Conservation (phyloP, 163 green algal species). For the Chlorella variabilis region DNA sequence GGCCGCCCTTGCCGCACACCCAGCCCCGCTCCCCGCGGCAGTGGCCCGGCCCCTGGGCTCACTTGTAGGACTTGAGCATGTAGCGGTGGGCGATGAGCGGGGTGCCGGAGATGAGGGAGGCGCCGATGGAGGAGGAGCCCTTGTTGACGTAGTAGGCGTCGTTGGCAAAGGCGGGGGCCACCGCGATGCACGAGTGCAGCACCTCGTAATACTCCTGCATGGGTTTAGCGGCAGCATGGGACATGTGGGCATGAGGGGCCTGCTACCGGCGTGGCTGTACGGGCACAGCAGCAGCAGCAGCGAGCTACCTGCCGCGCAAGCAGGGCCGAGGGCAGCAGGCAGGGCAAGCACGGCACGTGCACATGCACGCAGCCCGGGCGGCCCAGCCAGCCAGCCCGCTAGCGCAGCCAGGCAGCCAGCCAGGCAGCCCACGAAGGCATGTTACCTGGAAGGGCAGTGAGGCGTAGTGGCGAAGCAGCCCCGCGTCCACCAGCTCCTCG, state of each 20-base stretch:
- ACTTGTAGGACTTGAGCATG: conserved; percentile 46
- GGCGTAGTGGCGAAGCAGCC: conserved; percentile 36
- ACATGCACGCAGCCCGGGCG: too few species aligned
- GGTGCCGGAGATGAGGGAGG: conserved; percentile 47
- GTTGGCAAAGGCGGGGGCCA: conserved; percentile 54
- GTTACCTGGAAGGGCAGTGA: conserved; percentile 47
- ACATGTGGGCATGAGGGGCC: not conserved
- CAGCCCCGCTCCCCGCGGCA: not conserved
- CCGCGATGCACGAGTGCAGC: conserved; percentile 48
- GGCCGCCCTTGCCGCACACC: too few species aligned
- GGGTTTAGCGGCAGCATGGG: not conserved
- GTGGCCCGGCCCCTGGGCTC: not conserved
- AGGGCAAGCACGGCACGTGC: too few species aligned
- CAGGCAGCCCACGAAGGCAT: not conserved
- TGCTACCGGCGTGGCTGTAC: too few species aligned
- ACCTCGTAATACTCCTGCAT: conserved; percentile 55
- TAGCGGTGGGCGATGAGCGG: conserved; percentile 42
- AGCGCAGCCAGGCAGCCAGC: too few species aligned
- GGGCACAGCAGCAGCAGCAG: too few species aligned
- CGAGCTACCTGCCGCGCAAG: too few species aligned
- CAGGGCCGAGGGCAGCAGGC: too few species aligned
- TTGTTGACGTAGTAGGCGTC: conserved; percentile 54
- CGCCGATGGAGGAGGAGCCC: conserved; percentile 43
- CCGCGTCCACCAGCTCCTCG: conserved; percentile 32
- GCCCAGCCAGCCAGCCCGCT: too few species aligned